phyloP scores from a whole-genome alignment of 129 eudicot genomes.

The Kitagawia praeruptora region DNA sequence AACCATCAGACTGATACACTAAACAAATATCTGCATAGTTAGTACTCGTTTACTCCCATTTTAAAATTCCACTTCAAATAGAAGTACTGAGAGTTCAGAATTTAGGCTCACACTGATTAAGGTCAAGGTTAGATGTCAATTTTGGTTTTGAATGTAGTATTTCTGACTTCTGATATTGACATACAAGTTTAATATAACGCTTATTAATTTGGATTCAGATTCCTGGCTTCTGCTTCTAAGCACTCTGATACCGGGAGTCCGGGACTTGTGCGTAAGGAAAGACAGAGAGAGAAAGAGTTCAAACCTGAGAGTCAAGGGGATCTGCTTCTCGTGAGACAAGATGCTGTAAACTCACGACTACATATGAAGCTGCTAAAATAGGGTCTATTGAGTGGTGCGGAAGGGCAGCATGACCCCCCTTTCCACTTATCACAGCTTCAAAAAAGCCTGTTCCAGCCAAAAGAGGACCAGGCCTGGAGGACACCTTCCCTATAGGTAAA shows the following conservation, averaged over 20 bases:
- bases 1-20: not conserved
- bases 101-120: not conserved
- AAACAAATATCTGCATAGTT: not conserved
- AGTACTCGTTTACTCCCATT: not conserved
- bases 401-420: slow-evolving; percentile 97
- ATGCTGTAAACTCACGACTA: slow-evolving; percentile 82
- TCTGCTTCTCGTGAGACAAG: slow-evolving; percentile 95
- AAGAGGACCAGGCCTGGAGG: slow-evolving; percentile 65
- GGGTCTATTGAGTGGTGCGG: slow-evolving; percentile 98
- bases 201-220: not conserved
- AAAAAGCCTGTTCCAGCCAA: slow-evolving; percentile 82
- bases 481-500: slow-evolving; percentile 58
- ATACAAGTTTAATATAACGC: not conserved
- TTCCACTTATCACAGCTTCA: slow-evolving; percentile 79
- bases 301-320: slow-evolving; percentile 93
- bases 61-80: not conserved
- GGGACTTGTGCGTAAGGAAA: not conserved
- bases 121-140: not conserved
- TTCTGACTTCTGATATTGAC: not conserved
- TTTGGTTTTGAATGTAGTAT: not conserved
- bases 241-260: not conserved
- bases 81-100: not conserved
- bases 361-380: slow-evolving; percentile 84
- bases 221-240: not conserved
- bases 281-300: not conserved